Base-by-base conservation (phyloP, 306 rosid species). In the Trichosanthes cucumerina region DNA sequence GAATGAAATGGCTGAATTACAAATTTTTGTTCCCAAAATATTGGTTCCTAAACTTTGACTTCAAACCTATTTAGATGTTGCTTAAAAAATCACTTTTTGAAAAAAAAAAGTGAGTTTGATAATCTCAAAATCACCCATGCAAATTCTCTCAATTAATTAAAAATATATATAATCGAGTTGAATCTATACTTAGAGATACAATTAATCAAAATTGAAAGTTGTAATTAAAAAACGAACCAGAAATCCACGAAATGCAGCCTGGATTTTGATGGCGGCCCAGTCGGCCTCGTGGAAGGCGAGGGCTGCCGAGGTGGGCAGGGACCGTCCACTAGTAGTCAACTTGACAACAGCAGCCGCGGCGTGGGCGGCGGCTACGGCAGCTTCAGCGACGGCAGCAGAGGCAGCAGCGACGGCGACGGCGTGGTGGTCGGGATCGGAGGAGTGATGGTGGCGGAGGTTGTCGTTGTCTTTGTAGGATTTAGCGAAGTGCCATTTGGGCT, bases 211-310 rank as follows among this genome's bases (percentile, higher is more conserved):
- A 7, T 1, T 19, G 18, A 19, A 19, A 14, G 0, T 47, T 9
- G 47, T 43, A 49, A 53, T 5, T 5, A 73, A 58, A 26, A 81
- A 11, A 86, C 96, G 6, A 75, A 94, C 98, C 97, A 94, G 78
- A 70, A 89, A 86, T 80, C 95, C 93, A 1, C 96, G 94, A 80
- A 92, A 94, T 57, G 98, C 96, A 36, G 97, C 86, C 77, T 94
- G 98, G 79, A 94, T 94, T 83, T 80, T 90, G 39, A 88, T 73
- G 34, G 96, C 97, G 0, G 98, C 98, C 90, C 87, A 88, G 0
- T 72, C 24, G 8, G 59, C 41, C 56, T 86, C 90, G 39, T 86
- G 87, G 0, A 87, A 89, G 63, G 69, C 50, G 62, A 76, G 15
- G 31, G 13, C 28, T 1, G 14, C 14, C 47, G 44, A 3, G 13